Percentiles rank a stretch among this genome's conserved stretches.
Evolutionary conservation across 257 asterid genomes (phyloP).

Genomic region (Nicotiana sylvestris): DNA sequence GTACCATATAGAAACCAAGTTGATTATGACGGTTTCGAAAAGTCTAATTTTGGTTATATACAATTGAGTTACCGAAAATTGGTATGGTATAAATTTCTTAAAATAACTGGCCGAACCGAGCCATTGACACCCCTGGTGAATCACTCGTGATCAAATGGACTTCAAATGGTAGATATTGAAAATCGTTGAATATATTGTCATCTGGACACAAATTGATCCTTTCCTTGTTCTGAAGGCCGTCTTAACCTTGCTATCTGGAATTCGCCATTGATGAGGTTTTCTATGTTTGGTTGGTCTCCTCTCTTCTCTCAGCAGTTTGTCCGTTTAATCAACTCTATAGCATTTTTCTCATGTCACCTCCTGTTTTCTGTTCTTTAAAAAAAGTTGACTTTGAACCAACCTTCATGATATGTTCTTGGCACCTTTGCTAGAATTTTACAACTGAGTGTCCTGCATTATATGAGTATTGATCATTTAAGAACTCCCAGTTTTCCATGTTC

Average conservation of each 20-base stretch:
- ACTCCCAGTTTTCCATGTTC: background rate
- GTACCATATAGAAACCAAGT: too few relatives aligned
- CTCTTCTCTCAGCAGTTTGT: constrained; percentile 5
- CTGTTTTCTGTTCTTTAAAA: background rate
- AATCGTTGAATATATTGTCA: background rate
- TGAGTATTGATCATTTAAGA: background rate
- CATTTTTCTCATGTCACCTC: background rate
- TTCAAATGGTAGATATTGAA: background rate
- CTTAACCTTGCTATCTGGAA: background rate
- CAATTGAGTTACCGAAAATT: too few relatives aligned
- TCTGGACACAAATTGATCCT: background rate
- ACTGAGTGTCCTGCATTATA: background rate
- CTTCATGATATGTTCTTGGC: background rate
- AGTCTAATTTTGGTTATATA: too few relatives aligned
- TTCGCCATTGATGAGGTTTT: background rate
- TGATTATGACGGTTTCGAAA: too few relatives aligned
- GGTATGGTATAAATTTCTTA: too few relatives aligned
- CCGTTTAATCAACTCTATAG: background rate
- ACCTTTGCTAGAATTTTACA: background rate
- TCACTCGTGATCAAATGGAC: background rate
- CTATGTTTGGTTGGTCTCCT: background rate
- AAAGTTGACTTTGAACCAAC: background rate
- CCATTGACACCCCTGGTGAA: background rate
- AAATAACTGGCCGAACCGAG: too few relatives aligned
- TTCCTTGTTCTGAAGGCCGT: background rate